Evolutionary conservation across 1,139 yeast species (phyloP).

Genomic region (Sugiyamaella neomexicana): DNA sequence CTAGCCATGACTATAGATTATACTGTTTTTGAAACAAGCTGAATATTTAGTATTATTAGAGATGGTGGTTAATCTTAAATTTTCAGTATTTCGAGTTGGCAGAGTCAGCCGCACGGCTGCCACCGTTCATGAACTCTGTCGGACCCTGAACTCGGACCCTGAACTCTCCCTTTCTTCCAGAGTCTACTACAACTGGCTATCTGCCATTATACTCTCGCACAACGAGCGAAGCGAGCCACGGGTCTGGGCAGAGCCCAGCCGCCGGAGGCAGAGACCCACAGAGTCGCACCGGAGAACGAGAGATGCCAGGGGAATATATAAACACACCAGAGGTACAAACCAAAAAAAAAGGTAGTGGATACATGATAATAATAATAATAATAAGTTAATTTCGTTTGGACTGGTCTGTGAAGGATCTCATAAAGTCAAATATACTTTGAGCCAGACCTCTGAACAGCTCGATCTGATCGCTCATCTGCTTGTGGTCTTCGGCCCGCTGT

Average conservation of each 20-base stretch:
- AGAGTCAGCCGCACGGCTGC: neutral
- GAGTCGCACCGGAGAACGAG: neutral
- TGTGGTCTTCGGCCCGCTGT: neutral
- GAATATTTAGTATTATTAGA: neutral
- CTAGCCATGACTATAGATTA: constrained; percentile 59
- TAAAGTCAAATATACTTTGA: neutral
- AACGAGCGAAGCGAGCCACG: neutral
- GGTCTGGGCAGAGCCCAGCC: constrained; percentile 1
- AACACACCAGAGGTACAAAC: neutral
- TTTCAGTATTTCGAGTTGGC: neutral
- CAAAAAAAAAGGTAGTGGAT: neutral
- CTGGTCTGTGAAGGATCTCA: constrained; percentile 1
- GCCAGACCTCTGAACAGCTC: constrained; percentile 3
- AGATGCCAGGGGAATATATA: neutral
- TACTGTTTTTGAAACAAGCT: no score
- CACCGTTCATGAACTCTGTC: neutral
- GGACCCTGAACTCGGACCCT: no score
- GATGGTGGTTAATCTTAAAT: neutral
- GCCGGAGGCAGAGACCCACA: neutral
- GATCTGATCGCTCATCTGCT: constrained; percentile 6
- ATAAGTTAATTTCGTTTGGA: neutral
- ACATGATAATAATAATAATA: neutral
- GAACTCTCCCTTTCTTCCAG: neutral
- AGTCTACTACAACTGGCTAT: neutral
- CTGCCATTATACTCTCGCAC: no score